These are phyloP conservation scores for Mentha longifolia DNA, from an alignment of 257 asterid genomes.

Conservation along the genomic window DNA sequence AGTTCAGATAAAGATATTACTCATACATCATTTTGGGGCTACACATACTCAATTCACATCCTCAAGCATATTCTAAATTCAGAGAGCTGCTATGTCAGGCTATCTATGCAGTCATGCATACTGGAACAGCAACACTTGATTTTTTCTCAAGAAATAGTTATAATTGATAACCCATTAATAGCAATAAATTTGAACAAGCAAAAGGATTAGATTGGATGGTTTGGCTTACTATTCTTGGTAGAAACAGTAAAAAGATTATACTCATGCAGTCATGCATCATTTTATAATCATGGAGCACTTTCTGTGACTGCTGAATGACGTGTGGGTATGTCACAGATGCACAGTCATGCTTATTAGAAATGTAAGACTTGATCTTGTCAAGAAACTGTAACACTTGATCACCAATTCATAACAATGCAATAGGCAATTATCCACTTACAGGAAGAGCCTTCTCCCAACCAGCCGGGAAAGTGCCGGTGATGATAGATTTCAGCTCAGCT, in stretches of 20 bases:
- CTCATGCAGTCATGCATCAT: not conserved
- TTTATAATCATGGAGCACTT: not conserved
- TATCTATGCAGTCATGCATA: too few relatives aligned
- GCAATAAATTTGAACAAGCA: not conserved
- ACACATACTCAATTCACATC: too few relatives aligned
- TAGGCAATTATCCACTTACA: slow-evolving; percentile 48
- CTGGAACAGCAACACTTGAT: not conserved
- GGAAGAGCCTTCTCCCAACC: slow-evolving; percentile 92
- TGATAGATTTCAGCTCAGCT: slow-evolving; percentile 70
- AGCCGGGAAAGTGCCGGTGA: slow-evolving; percentile 69
- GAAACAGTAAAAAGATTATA: not conserved
- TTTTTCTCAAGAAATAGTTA: not conserved
- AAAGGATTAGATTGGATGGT: not conserved
- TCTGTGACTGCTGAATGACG: not conserved
- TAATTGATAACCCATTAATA: slow-evolving; percentile 18
- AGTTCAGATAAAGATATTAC: too few relatives aligned
- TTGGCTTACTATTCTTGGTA: not conserved
- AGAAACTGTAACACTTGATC: not conserved
- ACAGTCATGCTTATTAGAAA: not conserved
- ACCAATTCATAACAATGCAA: slow-evolving; percentile 18
- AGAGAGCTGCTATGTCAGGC: not conserved
- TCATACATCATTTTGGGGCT: too few relatives aligned
- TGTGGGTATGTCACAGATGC: not conserved
- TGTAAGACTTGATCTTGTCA: not conserved
- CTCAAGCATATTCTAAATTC: not conserved